Base-by-base conservation (phyloP, 2,329 filamentous ascomycete genomes). In the Colletotrichum sp. region DNA sequence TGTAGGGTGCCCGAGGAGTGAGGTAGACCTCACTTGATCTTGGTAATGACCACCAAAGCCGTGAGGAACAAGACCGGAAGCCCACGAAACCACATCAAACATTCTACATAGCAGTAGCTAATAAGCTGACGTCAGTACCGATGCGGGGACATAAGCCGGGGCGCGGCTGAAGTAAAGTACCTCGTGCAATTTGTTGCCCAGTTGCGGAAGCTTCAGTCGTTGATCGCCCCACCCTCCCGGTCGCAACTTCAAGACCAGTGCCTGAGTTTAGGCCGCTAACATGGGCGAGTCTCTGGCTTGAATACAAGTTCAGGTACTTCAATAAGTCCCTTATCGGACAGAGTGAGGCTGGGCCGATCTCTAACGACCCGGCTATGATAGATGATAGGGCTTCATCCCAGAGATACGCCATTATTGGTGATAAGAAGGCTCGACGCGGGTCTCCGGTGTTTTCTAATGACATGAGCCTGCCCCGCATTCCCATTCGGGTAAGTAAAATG, bases 301-400 rank as follows among this genome's bases (percentile, higher is more conserved):
- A 21, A n/a, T 10, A 43, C 8, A 43, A 3, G n/a, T n/a, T 1
- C n/a, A 13, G 0, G 10, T 7, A 48, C 3, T 3, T 7, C 43
- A 6, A 12, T 21, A 21, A 0, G 18, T 48, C 9, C n/a, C n/a
- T 21, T 21, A 48, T 48, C 43, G n/a, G 9, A 1, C 2, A 3
- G n/a, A 21, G 18, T 48, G 10, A 21, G n/a, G 6, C 43, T 7
- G 1, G 43, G 18, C 39, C 43, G 9, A 48, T 21, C 43, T 21
- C 43, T 48, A 1, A 7, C 0, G 43, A 4, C 18, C 43, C 43
- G 10, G 10, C 10, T 21, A 4, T 12, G n/a, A 21, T 48, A 9
- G 0, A 48, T 48, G 43, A 48, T 12, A 48, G n/a, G 18, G 43
- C 9, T 21, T 48, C 43, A 21, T 43, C 16, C 39, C 10, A 48